A percentile compares a stretch with the other conserved stretches of the same genome.
These are phyloP conservation scores for Fusarium cicatricum DNA, from an alignment of 2,329 filamentous ascomycete genomes.

Conservation along the genomic window DNA sequence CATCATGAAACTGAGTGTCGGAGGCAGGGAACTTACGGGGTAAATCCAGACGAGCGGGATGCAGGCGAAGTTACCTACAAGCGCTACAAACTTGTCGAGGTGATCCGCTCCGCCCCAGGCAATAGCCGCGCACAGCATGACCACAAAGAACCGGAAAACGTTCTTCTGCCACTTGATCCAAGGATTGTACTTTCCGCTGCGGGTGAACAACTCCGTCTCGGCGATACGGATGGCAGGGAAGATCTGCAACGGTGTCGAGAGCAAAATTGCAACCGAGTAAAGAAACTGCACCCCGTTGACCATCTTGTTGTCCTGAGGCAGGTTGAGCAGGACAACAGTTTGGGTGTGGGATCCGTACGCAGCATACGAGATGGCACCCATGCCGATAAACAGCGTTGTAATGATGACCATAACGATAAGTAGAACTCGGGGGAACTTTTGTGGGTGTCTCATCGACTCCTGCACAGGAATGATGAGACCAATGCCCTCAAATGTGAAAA, in stretches of 20 bases:
- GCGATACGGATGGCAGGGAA: slow-evolving; percentile 98
- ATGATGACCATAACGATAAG: slow-evolving; percentile 95
- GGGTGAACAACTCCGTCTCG: slow-evolving; percentile 91
- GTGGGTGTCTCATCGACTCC: slow-evolving; percentile 91
- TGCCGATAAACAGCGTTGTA: slow-evolving; percentile 86
- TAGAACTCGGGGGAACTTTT: slow-evolving; percentile 90
- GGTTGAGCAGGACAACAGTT: slow-evolving; percentile 94
- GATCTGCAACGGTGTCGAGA: slow-evolving; percentile 94
- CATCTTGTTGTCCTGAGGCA: slow-evolving; percentile 93
- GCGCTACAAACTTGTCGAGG: slow-evolving; percentile 94
- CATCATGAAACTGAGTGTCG: neutral
- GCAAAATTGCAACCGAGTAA: slow-evolving; percentile 95
- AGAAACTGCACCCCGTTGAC: slow-evolving; percentile 97
- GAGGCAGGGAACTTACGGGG: slow-evolving; percentile 71
- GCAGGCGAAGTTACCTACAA: slow-evolving; percentile 97
- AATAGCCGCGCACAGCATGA: slow-evolving; percentile 83
- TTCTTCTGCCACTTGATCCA: slow-evolving; percentile 99
- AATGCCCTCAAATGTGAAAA: slow-evolving; percentile 98
- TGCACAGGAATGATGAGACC: slow-evolving; percentile 98
- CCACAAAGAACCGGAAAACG: slow-evolving; percentile 90
- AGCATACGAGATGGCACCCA: slow-evolving; percentile 93
- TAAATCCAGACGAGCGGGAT: slow-evolving; percentile 98
- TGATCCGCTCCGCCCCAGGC: slow-evolving; percentile 94
- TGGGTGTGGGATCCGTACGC: slow-evolving; percentile 95
- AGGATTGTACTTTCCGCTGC: slow-evolving; percentile 96